These are phyloP conservation scores for Pseudogymnoascus sp. DNA, from an alignment of 2,329 filamentous ascomycete species.

Conservation along the genomic window DNA sequence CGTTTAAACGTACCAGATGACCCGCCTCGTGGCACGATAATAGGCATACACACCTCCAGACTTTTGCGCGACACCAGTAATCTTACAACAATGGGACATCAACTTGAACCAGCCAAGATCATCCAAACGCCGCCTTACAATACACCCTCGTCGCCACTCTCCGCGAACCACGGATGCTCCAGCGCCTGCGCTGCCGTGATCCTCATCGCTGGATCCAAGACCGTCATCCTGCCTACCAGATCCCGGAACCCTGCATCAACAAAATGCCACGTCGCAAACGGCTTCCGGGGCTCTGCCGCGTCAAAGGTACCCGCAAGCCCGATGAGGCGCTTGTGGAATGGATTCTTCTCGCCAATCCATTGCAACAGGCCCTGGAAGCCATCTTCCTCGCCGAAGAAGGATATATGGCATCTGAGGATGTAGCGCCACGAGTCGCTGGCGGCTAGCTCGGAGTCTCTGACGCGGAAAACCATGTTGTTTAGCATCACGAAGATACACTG, in stretches of 20 bases:
- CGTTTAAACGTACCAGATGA: no score
- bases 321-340: constrained; percentile 33
- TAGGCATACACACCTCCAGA: not conserved
- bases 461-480: constrained; percentile 35
- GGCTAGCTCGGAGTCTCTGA: constrained; percentile 14
- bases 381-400: constrained; percentile 39
- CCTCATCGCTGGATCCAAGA: constrained; percentile 34
- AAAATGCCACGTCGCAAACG: constrained; percentile 35
- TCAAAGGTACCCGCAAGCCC: constrained; percentile 35
- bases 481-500: constrained; percentile 40
- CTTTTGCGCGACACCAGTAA: not conserved
- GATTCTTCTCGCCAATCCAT: constrained; percentile 35
- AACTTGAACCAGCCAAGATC: not conserved
- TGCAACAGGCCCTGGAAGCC: constrained; percentile 35
- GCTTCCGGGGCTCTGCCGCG: constrained; percentile 34
- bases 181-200: constrained; percentile 35
- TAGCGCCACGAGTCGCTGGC: constrained; percentile 25
- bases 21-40: no score
- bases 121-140: not conserved
- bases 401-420: constrained; percentile 40
- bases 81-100: not conserved
- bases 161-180: constrained; percentile 24
- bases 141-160: not conserved
- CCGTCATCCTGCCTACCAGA: constrained; percentile 33
- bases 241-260: constrained; percentile 36